Conservation (phyloP, 2,329 filamentous ascomycete genomes). For the Incumbomyces delicatus region DNA sequence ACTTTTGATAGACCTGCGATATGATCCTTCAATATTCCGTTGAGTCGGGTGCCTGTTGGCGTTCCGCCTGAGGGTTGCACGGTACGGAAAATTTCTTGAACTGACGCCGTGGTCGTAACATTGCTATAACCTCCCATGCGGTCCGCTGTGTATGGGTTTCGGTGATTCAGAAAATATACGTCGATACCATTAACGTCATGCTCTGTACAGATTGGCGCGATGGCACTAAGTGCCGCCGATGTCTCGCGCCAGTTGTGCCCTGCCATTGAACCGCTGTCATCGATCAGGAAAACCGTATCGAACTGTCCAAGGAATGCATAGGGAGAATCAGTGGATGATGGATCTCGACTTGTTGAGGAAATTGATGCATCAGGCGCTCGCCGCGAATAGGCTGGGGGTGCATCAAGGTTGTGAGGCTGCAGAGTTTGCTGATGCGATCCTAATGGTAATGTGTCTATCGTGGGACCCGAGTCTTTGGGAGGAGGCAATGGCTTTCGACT, state of each 20-base stretch:
- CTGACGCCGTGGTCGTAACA: constrained; percentile 47
- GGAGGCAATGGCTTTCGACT: constrained; percentile 10
- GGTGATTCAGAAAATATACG: constrained; percentile 78
- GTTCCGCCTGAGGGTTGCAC: constrained; percentile 59
- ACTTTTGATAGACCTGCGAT: constrained; percentile 44
- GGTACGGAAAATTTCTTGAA: constrained; percentile 60
- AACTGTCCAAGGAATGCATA: constrained; percentile 70
- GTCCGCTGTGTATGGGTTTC: constrained; percentile 27
- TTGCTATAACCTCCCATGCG: constrained; percentile 52
- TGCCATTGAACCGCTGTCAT: constrained; percentile 83
- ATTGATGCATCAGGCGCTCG: constrained; percentile 1
- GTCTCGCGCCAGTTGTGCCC: constrained; percentile 70
- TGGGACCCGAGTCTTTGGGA: background rate
- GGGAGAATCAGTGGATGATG: constrained; percentile 47
- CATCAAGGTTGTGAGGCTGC: constrained; percentile 7
- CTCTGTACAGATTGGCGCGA: constrained; percentile 70
- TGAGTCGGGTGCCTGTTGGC: constrained; percentile 62
- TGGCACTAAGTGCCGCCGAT: constrained; percentile 55
- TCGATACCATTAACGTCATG: constrained; percentile 82
- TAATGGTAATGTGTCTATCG: background rate
- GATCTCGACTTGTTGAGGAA: constrained; percentile 5
- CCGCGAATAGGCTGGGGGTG: constrained; percentile 19
- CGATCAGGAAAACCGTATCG: constrained; percentile 83
- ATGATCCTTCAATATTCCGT: constrained; percentile 65
- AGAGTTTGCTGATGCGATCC: constrained; percentile 2